A percentile compares a stretch with the other conserved stretches of the same genome.
phyloP scores from a whole-genome alignment of 345 rosid genomes.

The Combretum micranthum region DNA sequence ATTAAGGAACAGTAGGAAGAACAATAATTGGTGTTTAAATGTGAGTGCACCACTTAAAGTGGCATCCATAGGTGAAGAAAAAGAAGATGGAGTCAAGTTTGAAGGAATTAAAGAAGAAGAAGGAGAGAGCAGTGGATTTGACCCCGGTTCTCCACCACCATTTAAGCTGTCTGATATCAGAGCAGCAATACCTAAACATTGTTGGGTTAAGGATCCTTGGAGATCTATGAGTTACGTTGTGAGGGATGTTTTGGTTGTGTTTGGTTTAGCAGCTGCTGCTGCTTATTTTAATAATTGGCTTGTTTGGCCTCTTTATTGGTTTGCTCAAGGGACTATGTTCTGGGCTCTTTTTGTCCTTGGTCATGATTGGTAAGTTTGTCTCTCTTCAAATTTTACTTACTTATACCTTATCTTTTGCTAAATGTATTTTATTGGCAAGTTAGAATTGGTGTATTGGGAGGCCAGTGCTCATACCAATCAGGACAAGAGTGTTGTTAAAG shows the following conservation, averaged over 20 bases:
- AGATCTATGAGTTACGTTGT: conserved; percentile 71
- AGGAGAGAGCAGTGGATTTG: conserved; percentile 20
- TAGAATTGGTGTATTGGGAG: too few species aligned
- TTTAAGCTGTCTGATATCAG: conserved; percentile 64
- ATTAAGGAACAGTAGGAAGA: conserved; percentile 8
- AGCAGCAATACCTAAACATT: conserved; percentile 83
- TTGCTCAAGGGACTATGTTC: conserved; percentile 90
- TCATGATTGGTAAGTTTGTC: conserved; percentile 76
- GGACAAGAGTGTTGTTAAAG: too few species aligned
- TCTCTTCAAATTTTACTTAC: conserved; percentile 22
- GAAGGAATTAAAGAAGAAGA: too few species aligned
- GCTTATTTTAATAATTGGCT: conserved; percentile 57
- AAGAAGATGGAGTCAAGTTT: conserved; percentile 15
- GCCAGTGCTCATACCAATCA: too few species aligned
- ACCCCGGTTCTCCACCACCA: conserved; percentile 51
- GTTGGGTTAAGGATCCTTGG: conserved; percentile 89
- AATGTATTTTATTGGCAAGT: too few species aligned
- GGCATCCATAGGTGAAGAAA: conserved; percentile 12
- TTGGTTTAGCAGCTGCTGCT: conserved; percentile 76
- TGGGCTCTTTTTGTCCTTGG: conserved; percentile 98
- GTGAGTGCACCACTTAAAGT: conserved; percentile 43
- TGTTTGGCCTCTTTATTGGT: conserved; percentile 93
- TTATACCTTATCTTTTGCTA: too few species aligned
- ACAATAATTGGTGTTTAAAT: conserved; percentile 40
- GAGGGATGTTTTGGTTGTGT: conserved; percentile 61